Percentiles rank a stretch among this genome's conserved stretches.
Evolutionary conservation across 768 basidiomycete species (phyloP).

Genomic region (Tylopilus intermedius): DNA sequence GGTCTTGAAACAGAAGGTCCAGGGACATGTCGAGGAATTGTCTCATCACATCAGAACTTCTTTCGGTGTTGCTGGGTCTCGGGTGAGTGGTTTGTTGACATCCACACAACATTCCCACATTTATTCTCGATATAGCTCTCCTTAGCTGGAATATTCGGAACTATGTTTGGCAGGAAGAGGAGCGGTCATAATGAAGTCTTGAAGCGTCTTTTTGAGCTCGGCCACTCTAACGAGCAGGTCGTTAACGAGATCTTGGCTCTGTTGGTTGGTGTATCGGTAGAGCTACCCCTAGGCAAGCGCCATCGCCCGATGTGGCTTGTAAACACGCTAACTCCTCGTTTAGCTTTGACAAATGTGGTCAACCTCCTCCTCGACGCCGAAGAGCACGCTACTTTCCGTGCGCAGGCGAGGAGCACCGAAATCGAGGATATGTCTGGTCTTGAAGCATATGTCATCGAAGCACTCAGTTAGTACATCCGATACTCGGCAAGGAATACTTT

Average conservation of each 20-base stretch:
- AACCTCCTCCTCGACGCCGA: slow-evolving; percentile 59
- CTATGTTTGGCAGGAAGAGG: slow-evolving; percentile 46
- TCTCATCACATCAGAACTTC: slow-evolving; percentile 51
- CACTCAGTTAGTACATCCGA: slow-evolving; percentile 50
- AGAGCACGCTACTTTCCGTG: slow-evolving; percentile 35
- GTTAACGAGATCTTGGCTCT: slow-evolving; percentile 69
- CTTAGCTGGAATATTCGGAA: slow-evolving; percentile 40
- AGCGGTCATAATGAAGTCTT: slow-evolving; percentile 44
- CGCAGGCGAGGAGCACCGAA: slow-evolving; percentile 29
- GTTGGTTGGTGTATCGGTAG: slow-evolving; percentile 61
- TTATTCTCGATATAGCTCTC: slow-evolving; percentile 22
- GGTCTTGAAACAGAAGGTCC: slow-evolving; percentile 48
- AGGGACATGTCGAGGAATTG: slow-evolving; percentile 49
- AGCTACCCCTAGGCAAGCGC: slow-evolving; percentile 59
- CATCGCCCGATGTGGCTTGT: background rate
- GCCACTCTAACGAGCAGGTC: slow-evolving; percentile 54
- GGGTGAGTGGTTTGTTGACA: slow-evolving; percentile 31
- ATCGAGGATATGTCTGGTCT: slow-evolving; percentile 37
- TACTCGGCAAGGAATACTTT: background rate
- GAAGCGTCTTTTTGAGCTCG: slow-evolving; percentile 52
- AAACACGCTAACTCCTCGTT: background rate
- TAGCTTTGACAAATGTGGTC: slow-evolving; percentile 62
- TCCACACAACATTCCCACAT: background rate
- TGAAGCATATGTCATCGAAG: slow-evolving; percentile 60
- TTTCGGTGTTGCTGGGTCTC: slow-evolving; percentile 39